Base-by-base conservation (phyloP, 106 monocot species). In the Agapanthus africanus region DNA sequence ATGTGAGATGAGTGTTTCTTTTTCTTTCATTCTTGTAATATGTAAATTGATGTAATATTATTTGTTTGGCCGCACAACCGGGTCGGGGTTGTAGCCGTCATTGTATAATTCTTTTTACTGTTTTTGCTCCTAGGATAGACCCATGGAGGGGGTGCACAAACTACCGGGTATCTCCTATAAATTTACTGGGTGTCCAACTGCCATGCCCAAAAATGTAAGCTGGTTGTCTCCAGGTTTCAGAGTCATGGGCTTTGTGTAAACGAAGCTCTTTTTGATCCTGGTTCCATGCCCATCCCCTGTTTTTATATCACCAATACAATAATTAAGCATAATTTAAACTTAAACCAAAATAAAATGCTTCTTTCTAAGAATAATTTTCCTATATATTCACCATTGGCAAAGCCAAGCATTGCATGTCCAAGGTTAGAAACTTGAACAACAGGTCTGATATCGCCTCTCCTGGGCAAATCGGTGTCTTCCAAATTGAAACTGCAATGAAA, bases 241-340 rank as follows among this genome's bases (percentile, higher is more conserved):
- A 44, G 56, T 61, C 41, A 83, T 72, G 3, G 88, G 73, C 77
- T 80, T 81, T 38, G 74, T 68, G 66, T 83, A 84, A 35, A 84
- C 71, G 59, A 91, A 91, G 31, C 59, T 71, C 44, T 84, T 86
- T 34, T 84, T 86, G 10, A 74, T 73, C 34, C 88, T 86, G 39
- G 33, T 79, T 49, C 91, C 95, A 74, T 86, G 91, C 14, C 70
- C 88, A 65, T 71, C 31, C 41, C 95, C 95, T 95, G 80, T 35
- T 8, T 21, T 60, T 18, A 59, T 59, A 1, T 63, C 21, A 35
- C 11, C 36, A n/a, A n/a, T n/a, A n/a, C n/a, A n/a, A n/a, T n/a
- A 31, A 8, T 32, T 23, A 38, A n/a, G n/a, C 19, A 36, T 1
- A 3, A 16, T 15, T 16, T 11, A 11, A 62, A 15, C 34, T 36